Evolutionary conservation across 345 rosid species (phyloP).

Genomic region (Acer saccharum): DNA sequence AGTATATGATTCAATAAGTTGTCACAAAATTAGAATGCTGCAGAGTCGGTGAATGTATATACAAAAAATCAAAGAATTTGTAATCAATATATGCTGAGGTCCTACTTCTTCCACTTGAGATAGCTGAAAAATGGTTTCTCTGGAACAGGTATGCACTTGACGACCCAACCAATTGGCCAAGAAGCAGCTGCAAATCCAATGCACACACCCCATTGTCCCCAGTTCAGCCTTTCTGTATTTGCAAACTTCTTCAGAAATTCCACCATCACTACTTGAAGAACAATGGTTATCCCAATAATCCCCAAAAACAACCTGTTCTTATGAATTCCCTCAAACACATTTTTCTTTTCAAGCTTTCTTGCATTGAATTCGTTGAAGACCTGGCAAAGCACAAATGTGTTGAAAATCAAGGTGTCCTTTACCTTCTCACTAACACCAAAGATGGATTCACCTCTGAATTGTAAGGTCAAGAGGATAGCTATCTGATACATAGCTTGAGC

Average conservation of each 20-base stretch:
- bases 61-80: too few relatives aligned
- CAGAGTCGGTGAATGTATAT: too few relatives aligned
- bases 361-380: conserved; percentile 82
- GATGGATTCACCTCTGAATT: conserved; percentile 62
- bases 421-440: conserved; percentile 51
- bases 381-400: conserved; percentile 69
- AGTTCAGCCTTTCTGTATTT: conserved; percentile 63
- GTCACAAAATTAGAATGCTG: too few relatives aligned
- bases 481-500: conserved; percentile 74
- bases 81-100: too few relatives aligned
- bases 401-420: conserved; percentile 69
- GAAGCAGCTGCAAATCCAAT: conserved; percentile 53
- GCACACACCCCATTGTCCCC: conserved; percentile 72
- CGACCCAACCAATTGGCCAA: conserved; percentile 73
- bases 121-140: conserved; percentile 49
- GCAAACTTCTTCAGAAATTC: conserved; percentile 76
- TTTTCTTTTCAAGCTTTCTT: conserved; percentile 73
- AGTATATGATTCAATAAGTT: too few relatives aligned
- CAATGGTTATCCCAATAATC: conserved; percentile 49
- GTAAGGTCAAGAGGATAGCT: conserved; percentile 57
- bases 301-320: conserved; percentile 64
- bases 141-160: conserved; percentile 64
- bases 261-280: conserved; percentile 72
- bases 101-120: conserved; percentile 23
- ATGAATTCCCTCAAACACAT: conserved; percentile 63